Percentiles rank a stretch among this genome's conserved stretches.
These are phyloP conservation scores for Penicillium freii DNA, from an alignment of 2,329 filamentous ascomycete genomes.

Conservation along the genomic window DNA sequence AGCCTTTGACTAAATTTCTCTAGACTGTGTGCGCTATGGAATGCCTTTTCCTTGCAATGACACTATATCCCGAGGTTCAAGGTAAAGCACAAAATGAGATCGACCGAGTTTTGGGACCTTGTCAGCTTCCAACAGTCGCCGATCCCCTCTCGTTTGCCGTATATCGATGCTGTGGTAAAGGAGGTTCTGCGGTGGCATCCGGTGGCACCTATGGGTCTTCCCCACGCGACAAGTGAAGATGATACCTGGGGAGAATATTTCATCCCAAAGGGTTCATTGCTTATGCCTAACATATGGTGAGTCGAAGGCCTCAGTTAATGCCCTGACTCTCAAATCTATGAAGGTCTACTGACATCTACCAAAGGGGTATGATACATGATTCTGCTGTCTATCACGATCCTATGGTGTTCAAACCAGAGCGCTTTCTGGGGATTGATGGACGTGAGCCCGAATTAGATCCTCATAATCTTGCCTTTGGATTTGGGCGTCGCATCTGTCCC, in stretches of 20 bases:
- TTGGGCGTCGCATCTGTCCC: constrained; percentile 45
- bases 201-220: constrained; percentile 30
- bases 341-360: background rate
- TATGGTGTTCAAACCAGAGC: constrained; percentile 44
- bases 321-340: background rate
- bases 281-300: too few species aligned
- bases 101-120: constrained; percentile 38
- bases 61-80: constrained; percentile 51
- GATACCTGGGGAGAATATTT: too few species aligned
- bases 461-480: constrained; percentile 34
- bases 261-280: too few species aligned
- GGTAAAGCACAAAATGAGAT: constrained; percentile 50
- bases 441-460: constrained; percentile 41
- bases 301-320: background rate
- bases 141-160: constrained; percentile 41
- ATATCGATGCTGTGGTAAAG: constrained; percentile 41
- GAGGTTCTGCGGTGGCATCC: constrained; percentile 40
- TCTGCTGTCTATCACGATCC: constrained; percentile 37
- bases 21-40: constrained; percentile 44
- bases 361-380: constrained; percentile 44
- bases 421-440: constrained; percentile 36
- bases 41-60: constrained; percentile 46
- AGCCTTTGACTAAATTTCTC: background rate
- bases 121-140: constrained; percentile 34
- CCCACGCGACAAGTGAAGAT: too few species aligned